Evolutionary conservation across 331 rosid genomes (phyloP), one percentile per base, ranked within the genome.

Genomic region (Arachis monticola): DNA sequence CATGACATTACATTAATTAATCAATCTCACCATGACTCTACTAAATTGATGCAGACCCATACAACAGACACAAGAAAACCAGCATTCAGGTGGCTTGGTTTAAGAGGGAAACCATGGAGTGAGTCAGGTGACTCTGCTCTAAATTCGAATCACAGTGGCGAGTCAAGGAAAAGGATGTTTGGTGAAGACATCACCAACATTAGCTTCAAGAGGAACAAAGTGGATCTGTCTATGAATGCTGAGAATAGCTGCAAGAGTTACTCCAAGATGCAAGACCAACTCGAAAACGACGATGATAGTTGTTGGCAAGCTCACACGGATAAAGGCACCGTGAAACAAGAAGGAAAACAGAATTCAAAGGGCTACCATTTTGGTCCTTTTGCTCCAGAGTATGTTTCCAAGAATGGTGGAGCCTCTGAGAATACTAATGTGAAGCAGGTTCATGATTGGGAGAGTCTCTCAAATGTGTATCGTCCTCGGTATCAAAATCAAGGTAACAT

Each of bases 51-150:
- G 80, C 85, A 90, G 98, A 92, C 94, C 4, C 88, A 85, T 60
- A 78, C 90, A 3, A 27, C 69, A 30, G 87, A 78, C 70, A 81
- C 90, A 14, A 87, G 92, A 77, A 92, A 90, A 64, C 97, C 96
- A 41, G 96, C 96, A 32, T 92, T 90, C 70, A 84, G 79, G 74
- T 90, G 97, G 97, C 5, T 90, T 64, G 94, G 96, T 45, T 74
- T 70, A 22, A 68, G 72, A 60, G 87, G 79, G 10, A 78, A 59
- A 31, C 61, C 64, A 51, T 47, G 40, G 50, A 73, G 51, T 38
- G 76, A 56, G 48, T 57, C 81, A 12, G 65, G 30, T 48, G 70
- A 60, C 56, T 48, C 75, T 7, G 58, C 17, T 55, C 48, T 71
- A 3, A 70, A 80, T 11, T 67, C 76, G 59, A 59, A 46, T 56